phyloP scores from a whole-genome alignment of 2,329 filamentous ascomycete species.

The Tolypocladium album region DNA sequence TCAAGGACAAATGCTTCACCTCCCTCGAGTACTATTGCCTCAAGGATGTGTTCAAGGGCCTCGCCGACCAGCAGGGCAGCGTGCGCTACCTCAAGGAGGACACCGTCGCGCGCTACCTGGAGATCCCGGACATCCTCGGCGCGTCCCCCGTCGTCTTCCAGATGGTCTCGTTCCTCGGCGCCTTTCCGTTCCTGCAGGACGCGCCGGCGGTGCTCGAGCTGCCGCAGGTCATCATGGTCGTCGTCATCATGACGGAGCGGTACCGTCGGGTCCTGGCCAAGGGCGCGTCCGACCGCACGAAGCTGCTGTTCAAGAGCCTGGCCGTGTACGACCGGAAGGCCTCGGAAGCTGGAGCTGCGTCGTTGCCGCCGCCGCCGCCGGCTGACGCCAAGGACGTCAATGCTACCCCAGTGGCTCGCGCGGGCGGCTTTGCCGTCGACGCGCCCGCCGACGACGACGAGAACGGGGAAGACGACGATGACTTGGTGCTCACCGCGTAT shows the following conservation, averaged over 20 bases:
- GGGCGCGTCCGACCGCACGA: conserved; percentile 45
- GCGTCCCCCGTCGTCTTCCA: conserved; percentile 61
- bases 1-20: conserved; percentile 61
- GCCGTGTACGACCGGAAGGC: conserved; percentile 58
- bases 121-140: conserved; percentile 58
- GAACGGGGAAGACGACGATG: conserved; percentile 41
- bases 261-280: conserved; percentile 52
- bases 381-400: neutral
- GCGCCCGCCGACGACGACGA: conserved; percentile 32
- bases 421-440: conserved; percentile 34
- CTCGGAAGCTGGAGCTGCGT: conserved; percentile 17
- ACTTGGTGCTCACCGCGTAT: conserved; percentile 57
- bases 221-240: conserved; percentile 60
- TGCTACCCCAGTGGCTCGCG: neutral
- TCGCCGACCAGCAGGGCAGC: conserved; percentile 53
- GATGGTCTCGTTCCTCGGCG: conserved; percentile 59
- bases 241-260: conserved; percentile 62
- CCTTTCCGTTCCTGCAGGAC: conserved; percentile 62
- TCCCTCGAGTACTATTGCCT: conserved; percentile 63
- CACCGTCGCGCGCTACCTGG: conserved; percentile 60
- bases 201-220: conserved; percentile 60
- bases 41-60: conserved; percentile 60
- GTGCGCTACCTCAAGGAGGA: conserved; percentile 57
- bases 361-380: neutral
- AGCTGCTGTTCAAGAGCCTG: conserved; percentile 59